Conservation (phyloP, 371 early-diverging fungal genomes). For the Mycotypha africana region DNA sequence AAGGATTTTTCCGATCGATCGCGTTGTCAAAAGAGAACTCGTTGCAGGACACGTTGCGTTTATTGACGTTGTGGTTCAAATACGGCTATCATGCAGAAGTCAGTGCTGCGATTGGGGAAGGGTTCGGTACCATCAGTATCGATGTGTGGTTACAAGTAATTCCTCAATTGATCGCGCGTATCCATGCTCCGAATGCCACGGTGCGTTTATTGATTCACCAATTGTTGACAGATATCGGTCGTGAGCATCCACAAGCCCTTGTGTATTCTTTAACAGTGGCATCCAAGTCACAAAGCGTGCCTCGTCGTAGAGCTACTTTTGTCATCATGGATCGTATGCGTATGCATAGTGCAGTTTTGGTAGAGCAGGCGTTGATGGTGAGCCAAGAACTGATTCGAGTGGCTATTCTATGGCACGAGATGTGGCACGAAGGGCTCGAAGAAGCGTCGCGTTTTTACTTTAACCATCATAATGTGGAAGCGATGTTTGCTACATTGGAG, state of each 20-base stretch:
- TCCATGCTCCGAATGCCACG: slow-evolving; percentile 79
- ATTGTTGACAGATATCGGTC: slow-evolving; percentile 88
- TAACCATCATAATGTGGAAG: slow-evolving; percentile 82
- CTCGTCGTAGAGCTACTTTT: slow-evolving; percentile 80
- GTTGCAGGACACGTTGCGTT: slow-evolving; percentile 92
- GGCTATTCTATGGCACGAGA: slow-evolving; percentile 95
- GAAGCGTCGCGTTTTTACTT: slow-evolving; percentile 89
- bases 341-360: slow-evolving; percentile 74
- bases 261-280: slow-evolving; percentile 96
- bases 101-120: slow-evolving; percentile 79
- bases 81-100: slow-evolving; percentile 90
- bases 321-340: slow-evolving; percentile 93
- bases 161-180: slow-evolving; percentile 96
- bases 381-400: slow-evolving; percentile 96
- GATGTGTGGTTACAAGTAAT: slow-evolving; percentile 98
- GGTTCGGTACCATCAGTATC: slow-evolving; percentile 86
- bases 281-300: slow-evolving; percentile 81
- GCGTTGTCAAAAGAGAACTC: slow-evolving; percentile 88
- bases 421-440: slow-evolving; percentile 97
- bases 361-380: slow-evolving; percentile 93
- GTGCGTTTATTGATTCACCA: slow-evolving; percentile 89
- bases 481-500: slow-evolving; percentile 88
- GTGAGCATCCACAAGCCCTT: slow-evolving; percentile 95
- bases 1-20: slow-evolving; percentile 93
- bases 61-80: slow-evolving; percentile 96